Percentiles rank a stretch among this genome's conserved stretches.
phyloP scores from a whole-genome alignment of 495 filamentous ascomycete genomes.

The Penicillium samsonianum region DNA sequence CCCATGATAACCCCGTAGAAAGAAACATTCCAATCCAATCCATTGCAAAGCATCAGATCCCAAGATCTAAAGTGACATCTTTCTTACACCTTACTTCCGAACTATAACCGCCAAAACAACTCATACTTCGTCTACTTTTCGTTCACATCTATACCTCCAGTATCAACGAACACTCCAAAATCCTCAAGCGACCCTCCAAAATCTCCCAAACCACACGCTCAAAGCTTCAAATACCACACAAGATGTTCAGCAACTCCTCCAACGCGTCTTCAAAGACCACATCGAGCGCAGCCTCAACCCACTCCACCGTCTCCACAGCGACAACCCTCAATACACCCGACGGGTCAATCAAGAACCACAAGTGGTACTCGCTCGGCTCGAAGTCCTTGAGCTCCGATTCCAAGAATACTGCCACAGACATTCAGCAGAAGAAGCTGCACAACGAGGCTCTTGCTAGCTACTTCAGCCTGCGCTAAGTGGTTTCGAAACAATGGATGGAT shows the following conservation, averaged over 20 bases:
- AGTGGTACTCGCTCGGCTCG: constrained; percentile 29
- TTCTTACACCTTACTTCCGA: background rate
- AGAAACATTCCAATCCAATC: background rate
- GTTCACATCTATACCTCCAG: background rate
- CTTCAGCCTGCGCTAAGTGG: constrained; percentile 28
- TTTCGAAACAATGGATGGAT: background rate
- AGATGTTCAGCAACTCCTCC: constrained; percentile 21
- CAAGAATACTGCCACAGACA: background rate
- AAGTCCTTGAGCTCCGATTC: constrained; percentile 14
- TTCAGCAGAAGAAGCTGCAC: constrained; percentile 26
- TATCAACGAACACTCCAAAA: background rate
- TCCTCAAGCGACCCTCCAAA: background rate
- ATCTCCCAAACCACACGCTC: constrained; percentile 1
- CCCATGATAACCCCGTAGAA: background rate
- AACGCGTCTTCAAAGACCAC: constrained; percentile 22
- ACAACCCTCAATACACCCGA: constrained; percentile 32
- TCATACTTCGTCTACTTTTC: background rate
- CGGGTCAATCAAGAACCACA: constrained; percentile 20
- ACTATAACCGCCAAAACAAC: background rate
- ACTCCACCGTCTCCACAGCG: constrained; percentile 32
- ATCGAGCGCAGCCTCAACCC: constrained; percentile 28
- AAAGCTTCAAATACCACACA: constrained; percentile 3
- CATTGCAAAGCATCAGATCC: background rate
- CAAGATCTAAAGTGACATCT: background rate
- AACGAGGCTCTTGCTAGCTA: constrained; percentile 38